Evolutionary conservation across 306 rosid species (phyloP).

Genomic region (Ammopiptanthus mongolicus): DNA sequence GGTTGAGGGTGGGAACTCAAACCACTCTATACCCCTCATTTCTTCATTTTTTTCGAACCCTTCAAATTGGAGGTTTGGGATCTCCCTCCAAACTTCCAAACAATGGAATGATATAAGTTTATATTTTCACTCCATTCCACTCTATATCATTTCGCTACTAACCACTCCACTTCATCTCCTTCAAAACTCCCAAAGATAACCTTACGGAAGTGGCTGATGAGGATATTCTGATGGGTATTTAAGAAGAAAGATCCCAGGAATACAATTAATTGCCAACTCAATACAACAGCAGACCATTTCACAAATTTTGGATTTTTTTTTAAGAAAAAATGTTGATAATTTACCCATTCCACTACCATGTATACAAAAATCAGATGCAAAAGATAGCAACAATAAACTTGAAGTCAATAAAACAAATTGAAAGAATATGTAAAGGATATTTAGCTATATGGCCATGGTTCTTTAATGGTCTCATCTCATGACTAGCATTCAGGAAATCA

Average conservation of each 20-base stretch:
- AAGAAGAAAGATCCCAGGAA: constrained; percentile 12
- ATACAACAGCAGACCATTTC: constrained; percentile 20
- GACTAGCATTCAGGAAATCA: constrained; percentile 18
- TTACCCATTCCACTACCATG: constrained; percentile 22
- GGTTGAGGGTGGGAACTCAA: no score
- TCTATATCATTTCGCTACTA: no score
- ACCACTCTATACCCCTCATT: no score
- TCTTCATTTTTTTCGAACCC: no score
- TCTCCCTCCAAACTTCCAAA: no score
- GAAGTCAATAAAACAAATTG: constrained; percentile 43
- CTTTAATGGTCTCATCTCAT: not conserved
- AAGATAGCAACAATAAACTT: constrained; percentile 19
- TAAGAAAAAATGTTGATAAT: constrained; percentile 8
- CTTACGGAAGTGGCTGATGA: not conserved
- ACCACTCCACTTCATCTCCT: no score
- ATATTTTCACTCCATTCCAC: no score
- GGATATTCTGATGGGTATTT: not conserved
- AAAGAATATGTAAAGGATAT: constrained; percentile 49
- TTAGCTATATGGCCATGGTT: constrained; percentile 15
- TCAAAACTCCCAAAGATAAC: no score
- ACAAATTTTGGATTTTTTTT: not conserved
- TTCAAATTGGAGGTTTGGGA: no score
- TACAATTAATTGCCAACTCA: constrained; percentile 17
- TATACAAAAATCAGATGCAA: constrained; percentile 28
- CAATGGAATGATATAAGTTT: no score